A percentile compares a stretch with the other conserved stretches of the same genome.
These are phyloP conservation scores for Crotalaria pallida DNA, from an alignment of 306 rosid species.

Conservation along the genomic window DNA sequence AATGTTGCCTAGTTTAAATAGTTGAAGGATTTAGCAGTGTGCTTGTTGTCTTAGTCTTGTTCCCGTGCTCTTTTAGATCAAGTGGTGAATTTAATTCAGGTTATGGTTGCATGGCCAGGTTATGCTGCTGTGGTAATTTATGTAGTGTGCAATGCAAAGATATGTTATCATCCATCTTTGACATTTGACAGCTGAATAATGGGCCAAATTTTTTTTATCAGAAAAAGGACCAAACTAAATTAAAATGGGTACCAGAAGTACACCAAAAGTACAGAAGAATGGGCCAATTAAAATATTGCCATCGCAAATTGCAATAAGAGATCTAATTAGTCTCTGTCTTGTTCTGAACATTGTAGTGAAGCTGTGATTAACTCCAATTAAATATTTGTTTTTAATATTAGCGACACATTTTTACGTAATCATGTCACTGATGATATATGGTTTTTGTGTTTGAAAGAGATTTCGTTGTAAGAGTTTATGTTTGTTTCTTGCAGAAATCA, in stretches of 20 bases:
- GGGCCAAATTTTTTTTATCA: too few relatives aligned
- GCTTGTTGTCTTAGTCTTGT: not conserved
- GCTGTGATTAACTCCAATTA: not conserved
- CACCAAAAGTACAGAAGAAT: too few relatives aligned
- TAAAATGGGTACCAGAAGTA: too few relatives aligned
- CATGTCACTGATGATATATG: not conserved
- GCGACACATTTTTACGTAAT: not conserved
- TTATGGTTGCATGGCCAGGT: not conserved
- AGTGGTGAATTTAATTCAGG: not conserved
- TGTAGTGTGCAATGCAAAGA: not conserved
- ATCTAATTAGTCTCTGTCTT: not conserved
- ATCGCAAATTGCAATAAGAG: not conserved
- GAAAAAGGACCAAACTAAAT: too few relatives aligned
- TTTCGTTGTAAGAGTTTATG: conserved; percentile 16
- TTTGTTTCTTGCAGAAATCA: conserved; percentile 63
- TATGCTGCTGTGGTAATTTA: not conserved
- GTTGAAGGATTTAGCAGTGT: too few relatives aligned
- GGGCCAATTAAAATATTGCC: too few relatives aligned
- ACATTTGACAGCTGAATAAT: not conserved
- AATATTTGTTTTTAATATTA: not conserved
- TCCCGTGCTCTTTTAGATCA: not conserved
- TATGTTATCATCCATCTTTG: not conserved
- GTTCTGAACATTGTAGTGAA: not conserved
- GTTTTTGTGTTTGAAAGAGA: not conserved
- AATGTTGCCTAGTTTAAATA: too few relatives aligned